These are phyloP conservation scores for Cordyceps cicadae DNA, from an alignment of 2,329 filamentous ascomycete species.

Conservation along the genomic window DNA sequence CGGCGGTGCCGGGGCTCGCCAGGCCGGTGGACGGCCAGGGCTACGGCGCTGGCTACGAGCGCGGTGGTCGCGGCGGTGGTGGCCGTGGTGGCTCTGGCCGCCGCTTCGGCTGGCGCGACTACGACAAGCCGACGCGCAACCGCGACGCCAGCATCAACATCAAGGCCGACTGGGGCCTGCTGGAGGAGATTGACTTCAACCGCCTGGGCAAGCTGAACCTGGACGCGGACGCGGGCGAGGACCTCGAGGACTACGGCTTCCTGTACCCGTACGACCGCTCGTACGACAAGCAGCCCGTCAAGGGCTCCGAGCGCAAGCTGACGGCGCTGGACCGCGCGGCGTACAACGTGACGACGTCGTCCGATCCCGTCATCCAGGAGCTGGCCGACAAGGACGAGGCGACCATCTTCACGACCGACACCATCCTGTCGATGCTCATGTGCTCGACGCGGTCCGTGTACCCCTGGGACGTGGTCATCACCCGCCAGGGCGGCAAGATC, in stretches of 20 bases:
- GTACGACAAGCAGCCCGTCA: conserved; percentile 89
- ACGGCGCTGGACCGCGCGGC: conserved; percentile 85
- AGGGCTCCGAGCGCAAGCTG: conserved; percentile 79
- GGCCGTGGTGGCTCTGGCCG: conserved; percentile 63
- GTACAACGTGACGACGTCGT: conserved; percentile 96
- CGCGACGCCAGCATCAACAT: conserved; percentile 94
- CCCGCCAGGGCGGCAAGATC: conserved; percentile 89
- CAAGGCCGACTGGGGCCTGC: conserved; percentile 87
- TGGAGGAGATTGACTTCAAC: conserved; percentile 98
- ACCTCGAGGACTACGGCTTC: conserved; percentile 92
- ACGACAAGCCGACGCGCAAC: conserved; percentile 94
- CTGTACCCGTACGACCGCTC: conserved; percentile 96
- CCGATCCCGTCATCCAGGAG: conserved; percentile 94
- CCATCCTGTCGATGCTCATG: conserved; percentile 98
- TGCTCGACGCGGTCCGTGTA: conserved; percentile 94
- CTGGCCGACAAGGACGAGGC: conserved; percentile 93
- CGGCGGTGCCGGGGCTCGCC: conserved; percentile 56
- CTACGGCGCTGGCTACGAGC: conserved; percentile 50
- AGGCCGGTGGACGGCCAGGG: conserved; percentile 40
- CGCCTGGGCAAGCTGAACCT: conserved; percentile 91
- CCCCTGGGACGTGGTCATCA: conserved; percentile 95
- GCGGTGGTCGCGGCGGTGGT: conserved; percentile 57
- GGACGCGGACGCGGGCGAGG: conserved; percentile 89
- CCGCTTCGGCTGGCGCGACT: conserved; percentile 97
- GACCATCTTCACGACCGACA: conserved; percentile 94